Conservation (phyloP, 2,329 filamentous ascomycete genomes). For the Epichloe gansuensis region DNA sequence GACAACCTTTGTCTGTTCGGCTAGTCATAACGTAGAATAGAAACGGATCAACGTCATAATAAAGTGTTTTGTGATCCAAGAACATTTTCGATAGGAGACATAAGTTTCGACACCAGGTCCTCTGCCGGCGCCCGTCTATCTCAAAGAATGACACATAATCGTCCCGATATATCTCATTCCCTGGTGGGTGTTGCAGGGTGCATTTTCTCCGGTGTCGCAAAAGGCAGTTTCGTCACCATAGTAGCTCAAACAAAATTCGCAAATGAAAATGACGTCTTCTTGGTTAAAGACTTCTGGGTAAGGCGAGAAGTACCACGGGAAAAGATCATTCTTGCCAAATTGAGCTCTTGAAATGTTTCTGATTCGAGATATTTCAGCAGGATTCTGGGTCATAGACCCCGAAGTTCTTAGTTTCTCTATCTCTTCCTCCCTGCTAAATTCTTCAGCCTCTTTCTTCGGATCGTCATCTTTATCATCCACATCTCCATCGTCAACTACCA, state of each 20-base stretch:
- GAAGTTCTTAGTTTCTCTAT: slow-evolving; percentile 92
- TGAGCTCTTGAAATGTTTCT: slow-evolving; percentile 90
- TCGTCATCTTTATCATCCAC: slow-evolving; percentile 37
- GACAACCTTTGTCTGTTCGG: slow-evolving; percentile 77
- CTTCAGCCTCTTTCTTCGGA: slow-evolving; percentile 34
- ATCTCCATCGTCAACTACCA: slow-evolving; percentile 39
- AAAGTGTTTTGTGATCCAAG: slow-evolving; percentile 93
- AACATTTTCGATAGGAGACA: slow-evolving; percentile 94
- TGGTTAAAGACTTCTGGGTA: slow-evolving; percentile 85
- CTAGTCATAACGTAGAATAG: slow-evolving; percentile 97
- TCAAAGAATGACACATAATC: slow-evolving; percentile 93
- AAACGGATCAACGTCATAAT: slow-evolving; percentile 99
- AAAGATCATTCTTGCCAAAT: slow-evolving; percentile 83
- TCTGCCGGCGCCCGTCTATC: slow-evolving; percentile 85
- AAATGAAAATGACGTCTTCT: slow-evolving; percentile 86
- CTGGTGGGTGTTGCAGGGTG: slow-evolving; percentile 79
- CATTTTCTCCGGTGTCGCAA: slow-evolving; percentile 81
- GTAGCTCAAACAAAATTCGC: slow-evolving; percentile 93
- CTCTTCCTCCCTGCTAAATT: slow-evolving; percentile 74
- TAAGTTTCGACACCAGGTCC: slow-evolving; percentile 93
- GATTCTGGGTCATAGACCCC: slow-evolving; percentile 98
- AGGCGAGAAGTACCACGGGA: slow-evolving; percentile 98
- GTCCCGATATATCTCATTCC: slow-evolving; percentile 96
- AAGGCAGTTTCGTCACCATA: slow-evolving; percentile 77
- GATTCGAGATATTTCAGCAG: slow-evolving; percentile 89